A percentile compares a stretch with the other conserved stretches of the same genome.
These are phyloP conservation scores for Neophaeococcomyces aloes DNA, from an alignment of 2,329 filamentous ascomycete genomes.

Conservation along the genomic window DNA sequence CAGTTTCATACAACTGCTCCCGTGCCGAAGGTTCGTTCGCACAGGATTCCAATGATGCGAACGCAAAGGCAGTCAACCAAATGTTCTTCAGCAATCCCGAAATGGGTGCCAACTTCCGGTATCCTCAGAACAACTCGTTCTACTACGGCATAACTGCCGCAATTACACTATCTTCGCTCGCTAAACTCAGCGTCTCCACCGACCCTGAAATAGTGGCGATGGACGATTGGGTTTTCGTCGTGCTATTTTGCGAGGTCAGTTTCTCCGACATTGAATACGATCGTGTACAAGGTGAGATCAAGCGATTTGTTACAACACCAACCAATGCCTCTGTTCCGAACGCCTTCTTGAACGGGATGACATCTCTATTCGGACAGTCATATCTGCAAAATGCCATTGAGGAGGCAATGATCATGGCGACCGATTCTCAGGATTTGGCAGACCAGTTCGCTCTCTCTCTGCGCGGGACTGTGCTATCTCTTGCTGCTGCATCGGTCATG, in stretches of 20 bases:
- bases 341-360: neutral
- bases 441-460: slow-evolving; percentile 6
- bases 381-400: neutral
- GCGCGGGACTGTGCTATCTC: slow-evolving; percentile 4
- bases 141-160: too few species aligned
- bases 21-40: too few species aligned
- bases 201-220: too few species aligned
- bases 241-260: slow-evolving; percentile 19
- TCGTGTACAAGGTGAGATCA: slow-evolving; percentile 14
- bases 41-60: too few species aligned
- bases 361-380: neutral
- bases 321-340: slow-evolving; percentile 14
- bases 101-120: too few species aligned
- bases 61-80: too few species aligned
- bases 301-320: slow-evolving; percentile 9
- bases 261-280: slow-evolving; percentile 21
- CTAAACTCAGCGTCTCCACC: too few species aligned
- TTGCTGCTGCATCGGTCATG: slow-evolving; percentile 6
- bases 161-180: too few species aligned
- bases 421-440: neutral
- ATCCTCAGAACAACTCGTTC: too few species aligned
- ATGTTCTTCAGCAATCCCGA: too few species aligned
- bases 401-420: neutral
- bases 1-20: too few species aligned
- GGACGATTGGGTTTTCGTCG: too few species aligned